phyloP scores from a whole-genome alignment of 1,139 yeast species.

The Pichia sp. region DNA sequence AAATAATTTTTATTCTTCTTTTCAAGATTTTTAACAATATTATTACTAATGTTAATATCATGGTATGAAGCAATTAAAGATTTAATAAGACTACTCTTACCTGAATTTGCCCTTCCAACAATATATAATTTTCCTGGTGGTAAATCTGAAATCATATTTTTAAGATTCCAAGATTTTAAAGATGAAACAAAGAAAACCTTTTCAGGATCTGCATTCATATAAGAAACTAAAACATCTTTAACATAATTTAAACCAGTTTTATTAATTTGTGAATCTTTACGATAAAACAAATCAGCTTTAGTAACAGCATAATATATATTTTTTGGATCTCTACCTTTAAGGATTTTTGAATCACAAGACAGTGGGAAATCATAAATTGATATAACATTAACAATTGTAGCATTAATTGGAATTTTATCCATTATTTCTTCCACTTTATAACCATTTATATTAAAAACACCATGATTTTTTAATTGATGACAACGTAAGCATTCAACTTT shows the following conservation, averaged over 20 bases:
- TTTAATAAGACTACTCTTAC: conserved; percentile 64
- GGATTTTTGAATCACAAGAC: conserved; percentile 39
- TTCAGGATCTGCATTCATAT: conserved; percentile 37
- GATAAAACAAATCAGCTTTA: conserved; percentile 50
- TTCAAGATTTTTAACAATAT: conserved; percentile 14
- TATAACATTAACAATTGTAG: conserved; percentile 53
- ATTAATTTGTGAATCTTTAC: conserved; percentile 30
- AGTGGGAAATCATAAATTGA: conserved; percentile 70
- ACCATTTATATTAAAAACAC: conserved; percentile 33
- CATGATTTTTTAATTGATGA: conserved; percentile 42
- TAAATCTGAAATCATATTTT: conserved; percentile 31
- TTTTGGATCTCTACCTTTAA: conserved; percentile 33
- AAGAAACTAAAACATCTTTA: conserved; percentile 36
- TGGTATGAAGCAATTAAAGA: conserved; percentile 28
- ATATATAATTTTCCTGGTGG: conserved; percentile 45
- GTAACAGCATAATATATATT: conserved; percentile 49
- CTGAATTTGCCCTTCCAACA: conserved; percentile 70
- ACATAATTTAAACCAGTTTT: conserved; percentile 41
- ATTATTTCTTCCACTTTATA: conserved; percentile 37
- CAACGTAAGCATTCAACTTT: conserved; percentile 45
- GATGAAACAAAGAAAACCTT: conserved; percentile 49
- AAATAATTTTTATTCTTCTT: conserved; percentile 15
- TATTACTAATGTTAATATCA: conserved; percentile 20
- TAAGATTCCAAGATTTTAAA: conserved; percentile 46
- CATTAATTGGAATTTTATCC: conserved; percentile 40